Base-by-base conservation (phyloP, 495 filamentous ascomycete species). In the Penicillium argentinense region DNA sequence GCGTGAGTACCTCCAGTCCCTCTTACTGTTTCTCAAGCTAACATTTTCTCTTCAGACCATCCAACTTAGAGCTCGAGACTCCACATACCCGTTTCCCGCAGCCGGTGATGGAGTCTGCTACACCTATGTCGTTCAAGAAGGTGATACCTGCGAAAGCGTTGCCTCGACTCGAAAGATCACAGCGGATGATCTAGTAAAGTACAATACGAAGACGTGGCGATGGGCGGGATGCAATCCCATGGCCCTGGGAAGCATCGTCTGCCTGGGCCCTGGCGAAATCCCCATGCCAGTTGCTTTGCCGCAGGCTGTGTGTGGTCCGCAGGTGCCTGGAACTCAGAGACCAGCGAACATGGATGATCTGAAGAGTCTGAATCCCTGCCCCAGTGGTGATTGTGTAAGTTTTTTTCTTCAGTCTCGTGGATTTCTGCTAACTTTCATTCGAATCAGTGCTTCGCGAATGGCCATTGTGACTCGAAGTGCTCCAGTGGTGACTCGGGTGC, bases 291-390 rank as follows among this genome's bases (percentile, higher is more conserved):
- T 34, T 38, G 23, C 39, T 11, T n/a, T 29, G 3, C 12, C 24
- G 8, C 6, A 23, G 2, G 39, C 33, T 16, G 13, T 9, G 9
- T 50, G 47, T 21, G 47, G 47, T 24, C 47, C 47, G 3, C 30
- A 43, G 12, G 26, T 38, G 3, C 26, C 27, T 18, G 47, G 47
- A n/a, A 43, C 47, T 17, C 1, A 8, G 7, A 16, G 37, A 13
- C 45, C 45, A 5, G 13, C 3, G 11, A 41, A 40, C 11, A 32
- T 27, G 26, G 14, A 19, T 7, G 14, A 40, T 18, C 25, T 48
- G 9, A 37, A 17, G 28, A 40, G 25, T 14, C 17, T 48, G 26
- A 48, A 48, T 33, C 45, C 37, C 9, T 48, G 45, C 22, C 27
- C 45, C 1, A 18, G 26, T 17, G 13, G 33, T 19, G 21, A 48